Base-by-base conservation (phyloP, 257 asterid species). In the Craterostigma plantagineum region DNA sequence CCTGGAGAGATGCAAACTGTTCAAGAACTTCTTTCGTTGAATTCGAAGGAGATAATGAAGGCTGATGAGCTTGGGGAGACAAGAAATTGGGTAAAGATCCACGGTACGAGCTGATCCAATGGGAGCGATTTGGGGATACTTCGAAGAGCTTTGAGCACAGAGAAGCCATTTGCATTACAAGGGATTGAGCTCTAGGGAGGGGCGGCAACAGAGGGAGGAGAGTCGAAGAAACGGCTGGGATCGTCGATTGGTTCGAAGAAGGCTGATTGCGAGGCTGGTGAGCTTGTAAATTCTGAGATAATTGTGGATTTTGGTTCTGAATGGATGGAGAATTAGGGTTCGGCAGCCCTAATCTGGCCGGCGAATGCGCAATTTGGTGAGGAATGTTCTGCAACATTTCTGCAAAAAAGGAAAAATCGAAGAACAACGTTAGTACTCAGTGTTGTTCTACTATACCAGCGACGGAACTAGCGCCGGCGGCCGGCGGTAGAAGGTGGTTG, bases 161-260 rank as follows among this genome's bases (percentile, higher is more conserved):
- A 52, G 86, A 69, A 3, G 95, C 82, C 92, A 87, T 87, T 63
- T 79, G 92, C 38, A 66, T 56, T 47, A 87, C 81, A 56, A 82
- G 80, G 36, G 91, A 63, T 30, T 74, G 93, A 40, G 92, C 98
- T 62, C 98, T 61, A 4, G 92, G 79, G 49, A 87, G 79, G 34
- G 95, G 98, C 0, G 93, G 92, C 37, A 87, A 75, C 40, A 82
- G 93, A 46, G 98, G 90, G 17, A 87, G 95, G 50, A 87, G 93
- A 0, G 76, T 50, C 12, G 85, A 66, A 33, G 98, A 79, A 16
- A 81, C 76, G 9, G 73, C 16, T 7, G 82, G 61, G 1, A 63
- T 50, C 7, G 62, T 51, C 23, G 67, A 52, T 43, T 63, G 71
- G 55, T 65, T 67, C 18, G 59, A 33, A 8, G 70, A 62, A 43